phyloP scores from a whole-genome alignment of 441 rosid genomes.

The Eruca vesicaria region DNA sequence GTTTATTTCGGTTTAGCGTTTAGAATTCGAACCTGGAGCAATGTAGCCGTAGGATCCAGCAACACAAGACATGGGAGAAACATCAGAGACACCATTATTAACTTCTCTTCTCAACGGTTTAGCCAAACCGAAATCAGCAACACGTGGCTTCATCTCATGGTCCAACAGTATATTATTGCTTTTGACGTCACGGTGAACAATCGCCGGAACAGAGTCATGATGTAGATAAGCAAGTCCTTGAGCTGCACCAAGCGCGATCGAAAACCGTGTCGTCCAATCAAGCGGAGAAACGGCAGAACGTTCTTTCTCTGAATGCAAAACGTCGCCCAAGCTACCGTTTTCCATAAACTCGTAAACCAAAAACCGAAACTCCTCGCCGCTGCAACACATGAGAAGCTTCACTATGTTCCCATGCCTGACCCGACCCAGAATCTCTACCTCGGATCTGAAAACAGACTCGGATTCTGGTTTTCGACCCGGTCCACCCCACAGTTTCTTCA shows the following conservation, averaged over 20 bases:
- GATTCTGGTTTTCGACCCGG: slow-evolving; percentile 31
- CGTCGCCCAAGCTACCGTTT: slow-evolving; percentile 74
- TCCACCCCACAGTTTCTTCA: slow-evolving; percentile 50
- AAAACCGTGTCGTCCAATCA: slow-evolving; percentile 52
- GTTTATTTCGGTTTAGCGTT: background rate
- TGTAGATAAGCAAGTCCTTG: slow-evolving; percentile 76
- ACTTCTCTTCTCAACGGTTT: slow-evolving; percentile 42
- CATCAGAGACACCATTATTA: slow-evolving; percentile 20
- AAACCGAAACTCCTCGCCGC: slow-evolving; percentile 43
- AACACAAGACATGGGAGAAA: slow-evolving; percentile 46
- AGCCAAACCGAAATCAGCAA: slow-evolving; percentile 84
- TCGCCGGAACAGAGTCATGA: slow-evolving; percentile 62
- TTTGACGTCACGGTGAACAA: slow-evolving; percentile 80
- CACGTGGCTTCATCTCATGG: slow-evolving; percentile 52
- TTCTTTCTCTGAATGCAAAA: slow-evolving; percentile 46
- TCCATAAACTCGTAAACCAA: slow-evolving; percentile 76
- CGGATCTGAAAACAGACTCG: slow-evolving; percentile 53
- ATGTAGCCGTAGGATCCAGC: slow-evolving; percentile 80
- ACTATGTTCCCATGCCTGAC: slow-evolving; percentile 64
- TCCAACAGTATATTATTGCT: slow-evolving; percentile 72
- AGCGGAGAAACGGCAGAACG: slow-evolving; percentile 26
- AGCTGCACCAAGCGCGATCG: slow-evolving; percentile 59
- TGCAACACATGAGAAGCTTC: slow-evolving; percentile 53
- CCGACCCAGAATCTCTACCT: slow-evolving; percentile 59
- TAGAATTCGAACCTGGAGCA: slow-evolving; percentile 56